phyloP scores from a whole-genome alignment of 2,329 filamentous ascomycete genomes.

The Phyllosticta citrichinensis region DNA sequence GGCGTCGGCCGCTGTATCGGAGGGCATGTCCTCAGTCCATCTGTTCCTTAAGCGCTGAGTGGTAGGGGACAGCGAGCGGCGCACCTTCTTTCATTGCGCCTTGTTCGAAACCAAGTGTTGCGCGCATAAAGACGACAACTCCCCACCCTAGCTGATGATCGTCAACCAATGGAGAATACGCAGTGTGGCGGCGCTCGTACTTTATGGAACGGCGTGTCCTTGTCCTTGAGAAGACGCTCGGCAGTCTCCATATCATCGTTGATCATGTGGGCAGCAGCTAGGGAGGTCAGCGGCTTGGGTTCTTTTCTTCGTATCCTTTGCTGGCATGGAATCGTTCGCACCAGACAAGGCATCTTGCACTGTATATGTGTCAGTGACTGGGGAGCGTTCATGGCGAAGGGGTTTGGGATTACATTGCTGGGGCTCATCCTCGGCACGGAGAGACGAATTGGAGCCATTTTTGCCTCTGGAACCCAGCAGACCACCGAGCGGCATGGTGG shows the following conservation, averaged over 20 bases:
- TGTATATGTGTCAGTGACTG: slow-evolving; percentile 13
- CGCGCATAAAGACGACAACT: slow-evolving; percentile 74
- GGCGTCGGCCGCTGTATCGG: slow-evolving; percentile 49
- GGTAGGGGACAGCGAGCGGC: background rate
- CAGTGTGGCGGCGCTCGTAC: slow-evolving; percentile 24
- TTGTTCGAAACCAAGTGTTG: slow-evolving; percentile 84
- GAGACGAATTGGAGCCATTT: slow-evolving; percentile 40
- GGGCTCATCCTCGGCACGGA: slow-evolving; percentile 49
- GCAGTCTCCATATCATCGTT: slow-evolving; percentile 85
- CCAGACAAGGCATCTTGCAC: slow-evolving; percentile 39
- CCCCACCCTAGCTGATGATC: slow-evolving; percentile 58
- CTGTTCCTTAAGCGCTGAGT: background rate
- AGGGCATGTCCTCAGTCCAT: background rate
- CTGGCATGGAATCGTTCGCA: slow-evolving; percentile 15
- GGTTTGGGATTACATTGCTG: slow-evolving; percentile 38
- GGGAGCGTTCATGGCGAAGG: background rate
- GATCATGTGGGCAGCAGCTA: slow-evolving; percentile 63
- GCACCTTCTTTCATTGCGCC: slow-evolving; percentile 70
- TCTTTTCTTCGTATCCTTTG: background rate
- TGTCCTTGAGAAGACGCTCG: slow-evolving; percentile 59
- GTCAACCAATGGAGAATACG: background rate
- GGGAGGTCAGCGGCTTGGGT: slow-evolving; percentile 11
- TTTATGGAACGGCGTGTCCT: slow-evolving; percentile 78
- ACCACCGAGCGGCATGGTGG: slow-evolving; percentile 7
- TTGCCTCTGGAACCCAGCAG: slow-evolving; percentile 29